Percentiles rank a stretch among this genome's conserved stretches.
Evolutionary conservation across 2,329 filamentous ascomycete genomes (phyloP).

Genomic region (Teratosphaeriaceae sp.): DNA sequence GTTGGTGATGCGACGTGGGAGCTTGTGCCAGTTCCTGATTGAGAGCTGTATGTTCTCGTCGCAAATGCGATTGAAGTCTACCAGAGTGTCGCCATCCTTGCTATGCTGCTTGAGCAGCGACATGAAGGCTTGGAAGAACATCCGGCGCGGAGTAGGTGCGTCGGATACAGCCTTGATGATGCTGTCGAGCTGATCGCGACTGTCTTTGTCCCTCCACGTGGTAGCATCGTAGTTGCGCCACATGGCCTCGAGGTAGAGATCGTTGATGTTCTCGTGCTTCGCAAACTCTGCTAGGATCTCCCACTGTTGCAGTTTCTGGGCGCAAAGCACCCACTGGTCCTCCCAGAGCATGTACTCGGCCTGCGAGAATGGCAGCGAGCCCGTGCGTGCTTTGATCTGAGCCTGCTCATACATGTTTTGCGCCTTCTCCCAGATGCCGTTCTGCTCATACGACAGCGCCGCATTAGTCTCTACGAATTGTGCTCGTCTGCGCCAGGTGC

Average conservation of each 20-base stretch:
- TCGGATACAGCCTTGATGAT: conserved; percentile 98
- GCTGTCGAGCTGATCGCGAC: conserved; percentile 81
- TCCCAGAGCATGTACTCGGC: conserved; percentile 99
- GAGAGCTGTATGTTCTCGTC: conserved; percentile 97
- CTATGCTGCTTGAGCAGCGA: conserved; percentile 88
- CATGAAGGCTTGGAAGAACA: conserved; percentile 99
- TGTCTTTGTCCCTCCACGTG: conserved; percentile 75
- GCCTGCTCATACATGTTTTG: conserved; percentile 95
- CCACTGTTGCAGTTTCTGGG: conserved; percentile 98
- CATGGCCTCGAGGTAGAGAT: conserved; percentile 87
- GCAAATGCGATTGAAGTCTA: conserved; percentile 82
- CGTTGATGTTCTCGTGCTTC: conserved; percentile 98
- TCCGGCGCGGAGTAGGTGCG: conserved; percentile 83
- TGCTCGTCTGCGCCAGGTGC: conserved; percentile 89
- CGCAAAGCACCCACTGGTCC: conserved; percentile 97
- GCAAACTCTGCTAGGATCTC: conserved; percentile 96
- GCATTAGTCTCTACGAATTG: conserved; percentile 98
- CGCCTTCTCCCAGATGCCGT: conserved; percentile 98
- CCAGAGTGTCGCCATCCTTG: conserved; percentile 64
- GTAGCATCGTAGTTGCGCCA: conserved; percentile 87
- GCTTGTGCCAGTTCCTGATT: conserved; percentile 97
- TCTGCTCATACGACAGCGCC: conserved; percentile 94
- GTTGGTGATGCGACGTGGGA: conserved; percentile 88
- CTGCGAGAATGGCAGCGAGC: conserved; percentile 91
- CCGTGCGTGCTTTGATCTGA: conserved; percentile 93